Base-by-base conservation (phyloP, 2,329 filamentous ascomycete genomes). In the Diaporthe caulivora region DNA sequence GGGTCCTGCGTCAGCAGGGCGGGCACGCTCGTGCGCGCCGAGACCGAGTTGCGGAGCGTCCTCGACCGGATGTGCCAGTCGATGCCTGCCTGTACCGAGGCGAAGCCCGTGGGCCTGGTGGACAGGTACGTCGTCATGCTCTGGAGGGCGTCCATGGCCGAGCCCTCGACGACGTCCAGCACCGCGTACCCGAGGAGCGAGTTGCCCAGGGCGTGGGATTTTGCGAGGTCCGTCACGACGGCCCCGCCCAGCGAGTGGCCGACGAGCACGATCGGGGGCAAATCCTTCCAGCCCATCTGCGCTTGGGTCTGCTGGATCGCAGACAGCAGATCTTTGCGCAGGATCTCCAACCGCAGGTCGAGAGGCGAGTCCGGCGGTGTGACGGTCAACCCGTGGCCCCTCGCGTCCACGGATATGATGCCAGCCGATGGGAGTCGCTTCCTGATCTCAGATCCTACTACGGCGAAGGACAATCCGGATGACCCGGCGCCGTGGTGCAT, bases 401-500 rank as follows among this genome's bases (percentile, higher is more conserved):
- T 90, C 60, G 95, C 95, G 81, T 98, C 95, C 15, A 95, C 82
- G 4, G 95, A 94, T 26, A 99, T 87, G 53, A 98, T 89, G 1
- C 97, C 97, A 3, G 95, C 94, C 9, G 90, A 87, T 0, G 97
- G 94, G 54, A 98, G 86, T 9, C 90, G 87, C 81, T 93, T 94
- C 70, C 92, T 90, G 75, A 98, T 91, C 81, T 97, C 93, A 57
- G 90, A 88, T 2, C 92, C 91, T 75, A 97, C 91, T 5, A 94
- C 87, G 7, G 95, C 95, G 83, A 98, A 99, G 2, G 95, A 97
- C 73, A 98, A 89, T 9, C 94, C 97, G 0, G 95, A 98, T 5
- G 95, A 97, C 21, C 97, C 97, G 53, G 94, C 97, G 51, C 97
- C 97, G 83, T 99, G 97, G 81, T 99, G 97, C 84, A 94, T 94